Evolutionary conservation across 192 early-diverging fungal species (phyloP).

Genomic region (Coemansia sp.): DNA sequence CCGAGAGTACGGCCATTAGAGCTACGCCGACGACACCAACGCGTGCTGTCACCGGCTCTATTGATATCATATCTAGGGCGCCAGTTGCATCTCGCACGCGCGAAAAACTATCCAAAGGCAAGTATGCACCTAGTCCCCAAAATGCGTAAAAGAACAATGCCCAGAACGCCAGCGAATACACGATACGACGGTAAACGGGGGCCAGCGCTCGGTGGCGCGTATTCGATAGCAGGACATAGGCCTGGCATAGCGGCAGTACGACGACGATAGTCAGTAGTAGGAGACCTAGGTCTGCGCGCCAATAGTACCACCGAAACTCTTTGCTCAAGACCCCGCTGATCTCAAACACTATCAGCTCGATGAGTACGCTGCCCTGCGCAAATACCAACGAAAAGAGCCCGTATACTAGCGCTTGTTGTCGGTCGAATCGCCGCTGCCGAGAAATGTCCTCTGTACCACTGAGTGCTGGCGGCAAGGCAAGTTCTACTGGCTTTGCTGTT

Average conservation of each 20-base stretch:
- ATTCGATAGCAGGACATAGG: constrained; percentile 61
- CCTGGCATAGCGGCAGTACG: constrained; percentile 77
- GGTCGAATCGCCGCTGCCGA: constrained; percentile 40
- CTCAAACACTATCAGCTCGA: constrained; percentile 83
- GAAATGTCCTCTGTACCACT: constrained; percentile 5
- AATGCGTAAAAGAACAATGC: constrained; percentile 62
- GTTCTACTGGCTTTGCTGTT: constrained; percentile 32
- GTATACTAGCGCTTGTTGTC: constrained; percentile 64
- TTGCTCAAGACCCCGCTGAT: constrained; percentile 70
- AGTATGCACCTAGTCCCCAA: constrained; percentile 61
- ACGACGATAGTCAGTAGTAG: constrained; percentile 70
- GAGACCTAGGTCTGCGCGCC: constrained; percentile 70
- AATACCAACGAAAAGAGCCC: constrained; percentile 77
- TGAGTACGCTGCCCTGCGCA: constrained; percentile 73
- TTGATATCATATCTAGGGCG: constrained; percentile 50
- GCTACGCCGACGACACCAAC: constrained; percentile 90
- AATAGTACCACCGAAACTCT: constrained; percentile 72
- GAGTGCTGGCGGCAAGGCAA: constrained; percentile 38
- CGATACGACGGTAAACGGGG: constrained; percentile 33
- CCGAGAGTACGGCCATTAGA: constrained; percentile 89
- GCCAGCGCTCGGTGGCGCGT: constrained; percentile 26
- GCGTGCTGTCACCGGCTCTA: constrained; percentile 77
- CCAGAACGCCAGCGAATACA: constrained; percentile 48
- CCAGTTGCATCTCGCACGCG: constrained; percentile 46
- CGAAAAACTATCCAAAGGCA: constrained; percentile 60